Percentiles rank a stretch among this genome's conserved stretches.
These are phyloP conservation scores for peach (Prunus persica) DNA, from an alignment of 306 rosid species.

Conservation along the genomic window DNA sequence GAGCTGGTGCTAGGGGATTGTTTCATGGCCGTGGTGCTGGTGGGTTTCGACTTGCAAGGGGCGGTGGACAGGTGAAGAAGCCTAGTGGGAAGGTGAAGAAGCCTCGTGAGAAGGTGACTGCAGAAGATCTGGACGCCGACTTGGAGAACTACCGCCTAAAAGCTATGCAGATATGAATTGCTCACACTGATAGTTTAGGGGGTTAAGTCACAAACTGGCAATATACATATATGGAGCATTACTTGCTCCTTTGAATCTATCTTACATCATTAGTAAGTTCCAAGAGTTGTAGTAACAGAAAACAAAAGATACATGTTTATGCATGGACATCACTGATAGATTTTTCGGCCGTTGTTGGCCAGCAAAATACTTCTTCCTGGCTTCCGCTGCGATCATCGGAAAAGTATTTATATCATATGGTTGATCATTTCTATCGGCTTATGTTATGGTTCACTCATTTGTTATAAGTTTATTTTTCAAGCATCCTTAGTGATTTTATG, in stretches of 20 bases:
- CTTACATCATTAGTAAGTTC: not conserved
- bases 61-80: not conserved
- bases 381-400: not conserved
- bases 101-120: conserved; percentile 20
- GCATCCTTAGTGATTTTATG: not conserved
- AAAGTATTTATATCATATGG: not conserved
- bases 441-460: not conserved
- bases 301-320: not conserved
- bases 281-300: not conserved
- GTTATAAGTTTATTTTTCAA: not conserved
- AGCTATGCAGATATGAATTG: conserved; percentile 17
- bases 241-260: not conserved
- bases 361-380: not conserved
- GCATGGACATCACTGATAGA: not conserved
- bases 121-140: conserved; percentile 37
- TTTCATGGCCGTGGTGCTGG: conserved; percentile 1
- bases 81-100: not conserved
- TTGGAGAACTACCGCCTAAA: conserved; percentile 46
- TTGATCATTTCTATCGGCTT: not conserved
- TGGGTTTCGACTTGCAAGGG: conserved; percentile 24
- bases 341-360: not conserved
- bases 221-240: not conserved
- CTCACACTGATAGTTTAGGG: not conserved
- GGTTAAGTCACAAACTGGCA: not conserved
- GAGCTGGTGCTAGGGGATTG: not conserved